Percentiles rank a stretch among this genome's conserved stretches.
Conservation (phyloP, 495 filamentous ascomycete genomes). For the Neurospora tetrasperma region DNA sequence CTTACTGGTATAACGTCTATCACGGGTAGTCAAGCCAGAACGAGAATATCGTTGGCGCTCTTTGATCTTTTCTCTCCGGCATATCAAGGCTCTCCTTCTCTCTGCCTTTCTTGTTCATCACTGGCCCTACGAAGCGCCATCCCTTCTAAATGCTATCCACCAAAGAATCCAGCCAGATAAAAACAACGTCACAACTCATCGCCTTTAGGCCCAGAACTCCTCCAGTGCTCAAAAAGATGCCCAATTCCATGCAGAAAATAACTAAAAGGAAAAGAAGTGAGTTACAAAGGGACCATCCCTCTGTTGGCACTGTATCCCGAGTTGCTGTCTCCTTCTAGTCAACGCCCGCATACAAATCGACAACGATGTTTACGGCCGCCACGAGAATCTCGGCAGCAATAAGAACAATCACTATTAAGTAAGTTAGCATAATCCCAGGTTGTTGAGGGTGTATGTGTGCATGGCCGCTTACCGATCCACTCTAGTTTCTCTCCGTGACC, state of each 20-base stretch:
- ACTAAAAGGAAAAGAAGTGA: background rate
- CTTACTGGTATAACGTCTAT: background rate
- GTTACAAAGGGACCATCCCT: background rate
- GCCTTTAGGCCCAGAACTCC: background rate
- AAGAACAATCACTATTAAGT: slow-evolving; percentile 69
- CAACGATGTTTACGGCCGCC: slow-evolving; percentile 87
- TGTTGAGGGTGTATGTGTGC: background rate
- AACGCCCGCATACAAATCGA: slow-evolving; percentile 83
- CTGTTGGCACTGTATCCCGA: background rate
- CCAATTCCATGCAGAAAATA: background rate
- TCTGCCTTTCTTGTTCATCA: background rate
- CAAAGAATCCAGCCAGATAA: background rate
- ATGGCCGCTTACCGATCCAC: slow-evolving; percentile 68
- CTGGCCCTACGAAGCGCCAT: background rate
- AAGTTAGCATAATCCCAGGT: background rate
- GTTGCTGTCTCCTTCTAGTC: slow-evolving; percentile 33
- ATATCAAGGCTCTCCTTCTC: background rate
- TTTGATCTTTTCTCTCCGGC: background rate
- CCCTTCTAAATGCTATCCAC: background rate
- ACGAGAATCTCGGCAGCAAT: slow-evolving; percentile 96
- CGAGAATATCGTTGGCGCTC: background rate
- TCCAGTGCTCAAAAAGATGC: background rate
- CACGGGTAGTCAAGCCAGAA: background rate
- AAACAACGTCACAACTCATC: background rate
- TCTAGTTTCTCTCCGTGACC: slow-evolving; percentile 93